Base-by-base conservation (phyloP, 768 basidiomycete species). In the Leccinum subtestaceum region DNA sequence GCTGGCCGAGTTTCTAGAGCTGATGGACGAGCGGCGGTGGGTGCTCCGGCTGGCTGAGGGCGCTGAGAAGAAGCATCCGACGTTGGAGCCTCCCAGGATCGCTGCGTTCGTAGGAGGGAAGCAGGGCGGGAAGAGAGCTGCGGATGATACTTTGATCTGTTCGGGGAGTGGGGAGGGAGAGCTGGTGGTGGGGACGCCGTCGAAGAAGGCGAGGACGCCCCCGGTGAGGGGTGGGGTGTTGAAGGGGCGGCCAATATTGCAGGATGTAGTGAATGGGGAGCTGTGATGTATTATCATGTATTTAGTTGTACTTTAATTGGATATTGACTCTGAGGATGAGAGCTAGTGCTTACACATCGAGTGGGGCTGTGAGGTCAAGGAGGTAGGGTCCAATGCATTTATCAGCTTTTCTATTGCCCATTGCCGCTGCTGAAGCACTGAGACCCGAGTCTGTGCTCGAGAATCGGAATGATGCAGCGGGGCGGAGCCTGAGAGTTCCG, bases 11-110 rank as follows among this genome's bases (percentile, higher is more conserved):
- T 95, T 98, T 74, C 84, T 98, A 62, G 70, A 75, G 10, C 77
- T 98, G 52, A 88, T 97, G 84, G 81, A 90, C 10, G 76, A 70
- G 27, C 80, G 78, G 53, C 75, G 76, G 0, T 98, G 97, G 97
- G 81, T 92, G 31, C 72, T 89, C 47, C 61, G 64, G 11, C 76
- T 97, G 51, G 81, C 80, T 0, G 63, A 75, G 4, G 76, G 77
- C 12, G 87, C 91, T 1, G 79, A 90, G 59, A 62, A 55, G 27
- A 63, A 79, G 58, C 89, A 91, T 71, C 69, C 73, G 17, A 72
- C 69, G 38, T 38, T 74, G 50, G 60, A 63, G 58, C 55, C 67
- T 0, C 68, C 65, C 2, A 55, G 27, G 52, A 43, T 59, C 9
- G 34, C 17, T 40, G 17, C 38, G 17, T 4, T 7, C 19, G 19